Percentiles rank a stretch among this genome's conserved stretches.
These are phyloP conservation scores for Striga hermonthica DNA, from an alignment of 305 asterid genomes.

Conservation along the genomic window DNA sequence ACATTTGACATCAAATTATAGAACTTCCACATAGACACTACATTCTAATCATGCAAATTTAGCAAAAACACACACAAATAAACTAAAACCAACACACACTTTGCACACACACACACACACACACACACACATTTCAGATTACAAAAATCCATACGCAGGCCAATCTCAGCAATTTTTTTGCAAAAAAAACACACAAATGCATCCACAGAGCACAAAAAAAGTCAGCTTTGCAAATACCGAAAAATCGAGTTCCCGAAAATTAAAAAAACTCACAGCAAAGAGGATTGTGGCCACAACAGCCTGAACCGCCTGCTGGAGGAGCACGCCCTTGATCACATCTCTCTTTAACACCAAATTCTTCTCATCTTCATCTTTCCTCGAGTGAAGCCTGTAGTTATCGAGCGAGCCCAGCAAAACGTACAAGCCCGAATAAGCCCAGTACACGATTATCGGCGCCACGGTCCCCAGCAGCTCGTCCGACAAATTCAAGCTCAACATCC, in stretches of 20 bases:
- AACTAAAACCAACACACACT: background rate
- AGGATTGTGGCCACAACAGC: slow-evolving; percentile 73
- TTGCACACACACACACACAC: background rate
- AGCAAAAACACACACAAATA: background rate
- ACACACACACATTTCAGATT: background rate
- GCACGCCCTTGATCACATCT: slow-evolving; percentile 81
- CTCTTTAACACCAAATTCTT: slow-evolving; percentile 75
- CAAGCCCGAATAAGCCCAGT: slow-evolving; percentile 81
- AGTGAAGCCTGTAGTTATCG: slow-evolving; percentile 69
- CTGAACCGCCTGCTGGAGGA: slow-evolving; percentile 87
- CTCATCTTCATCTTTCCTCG: slow-evolving; percentile 77
- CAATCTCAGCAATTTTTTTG: too few species aligned
- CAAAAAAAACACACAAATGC: background rate
- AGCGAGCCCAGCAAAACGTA: slow-evolving; percentile 59
- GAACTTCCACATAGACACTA: background rate
- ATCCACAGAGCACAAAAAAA: background rate
- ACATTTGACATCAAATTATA: background rate
- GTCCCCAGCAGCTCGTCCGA: slow-evolving; percentile 89
- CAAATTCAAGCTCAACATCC: slow-evolving; percentile 11
- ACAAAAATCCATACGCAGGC: background rate
- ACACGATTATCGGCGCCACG: slow-evolving; percentile 58
- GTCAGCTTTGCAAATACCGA: background rate
- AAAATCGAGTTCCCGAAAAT: background rate
- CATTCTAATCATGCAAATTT: background rate
- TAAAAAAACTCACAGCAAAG: slow-evolving; percentile 52